Percentiles rank a stretch among this genome's conserved stretches.
Evolutionary conservation across 2,329 filamentous ascomycete species (phyloP).

Genomic region (Alternaria ventricosa): DNA sequence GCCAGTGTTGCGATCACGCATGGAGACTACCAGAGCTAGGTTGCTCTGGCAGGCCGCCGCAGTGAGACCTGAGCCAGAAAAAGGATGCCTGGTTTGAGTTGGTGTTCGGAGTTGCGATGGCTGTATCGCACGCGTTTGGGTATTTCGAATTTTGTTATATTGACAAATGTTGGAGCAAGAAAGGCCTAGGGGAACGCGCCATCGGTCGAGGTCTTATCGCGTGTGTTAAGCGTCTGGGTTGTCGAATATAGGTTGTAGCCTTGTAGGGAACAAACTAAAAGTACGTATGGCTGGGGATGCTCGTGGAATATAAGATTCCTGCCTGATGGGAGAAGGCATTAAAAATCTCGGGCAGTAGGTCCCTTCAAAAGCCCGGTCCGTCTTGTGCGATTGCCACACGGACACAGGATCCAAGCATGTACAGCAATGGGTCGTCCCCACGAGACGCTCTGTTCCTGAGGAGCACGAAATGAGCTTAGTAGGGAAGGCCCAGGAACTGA

Average conservation of each 20-base stretch:
- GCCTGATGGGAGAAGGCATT: conserved; percentile 49
- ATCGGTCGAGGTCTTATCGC: conserved; percentile 47
- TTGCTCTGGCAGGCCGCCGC: conserved; percentile 57
- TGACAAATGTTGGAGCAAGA: conserved; percentile 51
- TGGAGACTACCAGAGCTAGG: conserved; percentile 59
- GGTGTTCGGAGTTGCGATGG: conserved; percentile 39
- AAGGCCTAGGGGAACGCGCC: conserved; percentile 44
- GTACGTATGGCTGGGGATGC: conserved; percentile 43
- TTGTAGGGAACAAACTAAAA: conserved; percentile 37
- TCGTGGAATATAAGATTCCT: conserved; percentile 50
- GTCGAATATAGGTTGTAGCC: conserved; percentile 44
- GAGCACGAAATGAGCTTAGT: conserved; percentile 50
- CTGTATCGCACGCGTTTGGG: conserved; percentile 53
- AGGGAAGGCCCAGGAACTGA: conserved; percentile 50
- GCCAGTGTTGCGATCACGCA: conserved; percentile 59
- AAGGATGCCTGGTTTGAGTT: conserved; percentile 47
- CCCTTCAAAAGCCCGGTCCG: conserved; percentile 48
- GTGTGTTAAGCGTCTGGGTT: conserved; percentile 49
- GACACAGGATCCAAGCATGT: conserved; percentile 50
- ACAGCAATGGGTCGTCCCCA: conserved; percentile 47
- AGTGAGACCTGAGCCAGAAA: conserved; percentile 53
- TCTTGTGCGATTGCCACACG: conserved; percentile 51
- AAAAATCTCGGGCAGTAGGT: conserved; percentile 46
- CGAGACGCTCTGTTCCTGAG: conserved; percentile 54
- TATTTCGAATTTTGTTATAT: conserved; percentile 48